phyloP scores from a whole-genome alignment of 2,329 filamentous ascomycete species.

The Bisporella sp. region DNA sequence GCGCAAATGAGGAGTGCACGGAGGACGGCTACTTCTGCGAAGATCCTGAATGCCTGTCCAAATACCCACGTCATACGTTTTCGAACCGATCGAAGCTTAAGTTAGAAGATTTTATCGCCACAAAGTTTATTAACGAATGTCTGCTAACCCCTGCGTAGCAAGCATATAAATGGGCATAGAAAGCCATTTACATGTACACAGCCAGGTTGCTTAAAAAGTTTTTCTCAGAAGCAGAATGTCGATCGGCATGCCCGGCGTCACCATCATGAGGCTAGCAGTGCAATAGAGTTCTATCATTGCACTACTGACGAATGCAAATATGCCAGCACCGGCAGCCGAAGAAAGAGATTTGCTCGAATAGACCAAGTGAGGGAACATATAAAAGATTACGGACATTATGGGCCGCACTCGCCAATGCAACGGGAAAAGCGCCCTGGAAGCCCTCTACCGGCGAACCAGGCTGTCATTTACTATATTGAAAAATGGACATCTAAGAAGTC shows the following conservation, averaged over 20 bases:
- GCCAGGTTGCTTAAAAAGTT: conserved; percentile 4
- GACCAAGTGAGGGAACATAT: conserved; percentile 12
- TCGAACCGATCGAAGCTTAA: conserved; percentile 1
- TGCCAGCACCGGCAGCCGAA: conserved; percentile 3
- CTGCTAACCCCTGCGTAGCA: conserved; percentile 4
- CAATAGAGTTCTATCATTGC: conserved; percentile 9
- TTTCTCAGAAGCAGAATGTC: conserved; percentile 4
- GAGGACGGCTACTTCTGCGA: not conserved
- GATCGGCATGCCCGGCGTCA: conserved; percentile 3
- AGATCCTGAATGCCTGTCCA: not conserved
- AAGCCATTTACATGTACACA: no score
- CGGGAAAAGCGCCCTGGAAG: conserved; percentile 1
- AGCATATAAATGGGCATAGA: conserved; percentile 1
- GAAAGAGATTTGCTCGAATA: conserved; percentile 3
- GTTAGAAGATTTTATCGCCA: not conserved
- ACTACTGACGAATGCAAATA: conserved; percentile 11
- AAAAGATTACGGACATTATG: conserved; percentile 11
- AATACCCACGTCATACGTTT: no score
- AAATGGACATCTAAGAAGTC: not conserved
- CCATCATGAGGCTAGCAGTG: not conserved
- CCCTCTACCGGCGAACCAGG: not conserved
- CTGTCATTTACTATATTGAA: conserved; percentile 3
- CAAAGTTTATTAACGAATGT: not conserved
- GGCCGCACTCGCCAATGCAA: conserved; percentile 7
- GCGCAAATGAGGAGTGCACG: no score